Evolutionary conservation across 441 rosid genomes (phyloP).

Genomic region (Euphorbia celastroides): DNA sequence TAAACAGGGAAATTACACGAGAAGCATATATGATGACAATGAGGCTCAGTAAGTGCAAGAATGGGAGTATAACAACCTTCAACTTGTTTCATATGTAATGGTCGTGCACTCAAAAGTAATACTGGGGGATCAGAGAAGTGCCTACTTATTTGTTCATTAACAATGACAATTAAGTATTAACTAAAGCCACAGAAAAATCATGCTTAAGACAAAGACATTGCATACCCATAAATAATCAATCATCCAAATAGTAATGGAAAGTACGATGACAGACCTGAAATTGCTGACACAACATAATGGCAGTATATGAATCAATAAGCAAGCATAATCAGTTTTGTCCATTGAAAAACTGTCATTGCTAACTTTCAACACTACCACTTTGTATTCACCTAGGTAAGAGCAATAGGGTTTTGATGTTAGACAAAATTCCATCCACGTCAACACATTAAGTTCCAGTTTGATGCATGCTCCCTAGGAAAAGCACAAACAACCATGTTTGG

Average conservation of each 20-base stretch:
- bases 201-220: conserved; percentile 1
- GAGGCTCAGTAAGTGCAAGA: conserved; percentile 70
- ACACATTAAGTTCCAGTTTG: not conserved
- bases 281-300: too few relatives aligned
- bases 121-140: conserved; percentile 90
- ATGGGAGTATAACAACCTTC: conserved; percentile 82
- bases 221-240: not conserved
- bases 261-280: too few relatives aligned
- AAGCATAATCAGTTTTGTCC: not conserved
- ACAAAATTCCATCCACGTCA: too few relatives aligned
- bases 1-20: not conserved
- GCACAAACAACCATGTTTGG: not conserved
- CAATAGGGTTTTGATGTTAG: too few relatives aligned
- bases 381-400: too few relatives aligned
- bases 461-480: not conserved
- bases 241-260: too few relatives aligned
- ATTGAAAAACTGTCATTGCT: not conserved
- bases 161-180: conserved; percentile 4
- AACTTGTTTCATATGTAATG: conserved; percentile 92
- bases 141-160: conserved; percentile 62
- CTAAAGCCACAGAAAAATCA: conserved; percentile 12
- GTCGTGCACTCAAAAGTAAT: conserved; percentile 94
- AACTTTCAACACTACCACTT: too few relatives aligned
- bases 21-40: conserved; percentile 7
- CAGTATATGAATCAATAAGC: not conserved